Evolutionary conservation across 2,329 filamentous ascomycete species (phyloP).

Genomic region (Xylariaceae sp.): DNA sequence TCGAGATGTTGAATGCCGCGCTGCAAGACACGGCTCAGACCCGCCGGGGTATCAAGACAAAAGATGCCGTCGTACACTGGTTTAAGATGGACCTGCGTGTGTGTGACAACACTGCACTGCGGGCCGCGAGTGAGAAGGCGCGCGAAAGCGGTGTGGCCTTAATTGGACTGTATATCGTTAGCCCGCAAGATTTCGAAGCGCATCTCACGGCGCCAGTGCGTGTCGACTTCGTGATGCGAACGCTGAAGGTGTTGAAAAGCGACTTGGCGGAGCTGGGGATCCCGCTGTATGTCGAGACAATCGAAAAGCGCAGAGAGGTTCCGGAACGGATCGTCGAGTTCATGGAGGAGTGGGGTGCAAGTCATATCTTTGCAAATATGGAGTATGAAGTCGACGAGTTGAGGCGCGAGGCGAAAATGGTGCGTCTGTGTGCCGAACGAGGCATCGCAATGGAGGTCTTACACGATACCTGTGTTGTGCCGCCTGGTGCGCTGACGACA

Average conservation of each 20-base stretch:
- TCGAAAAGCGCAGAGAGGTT: conserved; percentile 61
- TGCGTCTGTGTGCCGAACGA: conserved; percentile 54
- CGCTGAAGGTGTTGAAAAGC: conserved; percentile 57
- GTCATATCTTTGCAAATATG: conserved; percentile 75
- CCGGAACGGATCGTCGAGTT: conserved; percentile 59
- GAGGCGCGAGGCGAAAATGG: conserved; percentile 66
- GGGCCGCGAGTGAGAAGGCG: conserved; percentile 62
- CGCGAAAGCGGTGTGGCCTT: conserved; percentile 65
- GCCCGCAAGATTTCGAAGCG: conserved; percentile 79
- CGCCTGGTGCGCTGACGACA: conserved; percentile 63
- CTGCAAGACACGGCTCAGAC: conserved; percentile 54
- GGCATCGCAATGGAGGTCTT: conserved; percentile 66
- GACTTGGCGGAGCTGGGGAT: conserved; percentile 70
- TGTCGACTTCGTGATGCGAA: conserved; percentile 78
- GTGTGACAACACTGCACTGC: conserved; percentile 68
- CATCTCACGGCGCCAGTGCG: conserved; percentile 69
- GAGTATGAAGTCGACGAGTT: conserved; percentile 93
- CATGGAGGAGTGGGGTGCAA: conserved; percentile 67
- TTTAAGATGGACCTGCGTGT: conserved; percentile 79
- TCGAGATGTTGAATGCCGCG: conserved; percentile 60
- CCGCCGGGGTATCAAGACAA: conserved; percentile 48
- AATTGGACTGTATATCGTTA: conserved; percentile 73
- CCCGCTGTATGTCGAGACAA: conserved; percentile 70
- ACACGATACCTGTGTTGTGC: conserved; percentile 80
- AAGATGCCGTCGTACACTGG: conserved; percentile 76